Base-by-base conservation (phyloP, 2,329 filamentous ascomycete species). In the Penicillium sp. region DNA sequence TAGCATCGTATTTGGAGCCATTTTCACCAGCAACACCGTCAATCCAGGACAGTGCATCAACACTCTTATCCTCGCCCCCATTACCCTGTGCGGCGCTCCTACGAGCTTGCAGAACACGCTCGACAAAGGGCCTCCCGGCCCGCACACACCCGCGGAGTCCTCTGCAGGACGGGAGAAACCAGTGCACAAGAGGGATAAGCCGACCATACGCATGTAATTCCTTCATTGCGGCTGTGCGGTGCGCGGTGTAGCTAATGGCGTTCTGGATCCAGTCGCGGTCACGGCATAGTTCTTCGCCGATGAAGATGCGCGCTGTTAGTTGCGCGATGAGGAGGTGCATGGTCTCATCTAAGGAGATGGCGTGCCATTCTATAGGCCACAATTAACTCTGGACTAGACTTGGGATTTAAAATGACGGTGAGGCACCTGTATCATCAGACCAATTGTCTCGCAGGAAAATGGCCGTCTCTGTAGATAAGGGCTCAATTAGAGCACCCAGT, bases 211-310 rank as follows among this genome's bases (percentile, higher is more conserved):
- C 23, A 13, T 31, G 35, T 5, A 57, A 29, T 7, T 49, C 47
- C 52, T 44, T 35, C 5, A 50, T 29, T 26, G 46, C 59, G 2
- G 21, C 15, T 29, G 29, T 46, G 5, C 26, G 7, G 19, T 52
- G n/a, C 7, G 44, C 19, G 11, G 59, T 47, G 47, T 61, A 61
- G 29, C 31, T 29, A 3, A 35, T 52, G 9, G 47, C 49, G 7
- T 56, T 50, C 13, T 44, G 31, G 23, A 56, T 35, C 59, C 53
- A 61, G 3, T 21, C 47, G 3, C 21, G 30, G 31, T 61, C 46
- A 15, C 47, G 52, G 15, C 51, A 56, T 11, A 61, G 23, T 6
- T 56, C 47, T 26, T 29, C 23, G 17, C 53, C 53, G 15, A 61
- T 41, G 19, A 61, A 61, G 46, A 52, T 50, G 17, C 52, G 52